These are phyloP conservation scores for Ceriops decandra DNA, from an alignment of 345 rosid species.

Conservation along the genomic window DNA sequence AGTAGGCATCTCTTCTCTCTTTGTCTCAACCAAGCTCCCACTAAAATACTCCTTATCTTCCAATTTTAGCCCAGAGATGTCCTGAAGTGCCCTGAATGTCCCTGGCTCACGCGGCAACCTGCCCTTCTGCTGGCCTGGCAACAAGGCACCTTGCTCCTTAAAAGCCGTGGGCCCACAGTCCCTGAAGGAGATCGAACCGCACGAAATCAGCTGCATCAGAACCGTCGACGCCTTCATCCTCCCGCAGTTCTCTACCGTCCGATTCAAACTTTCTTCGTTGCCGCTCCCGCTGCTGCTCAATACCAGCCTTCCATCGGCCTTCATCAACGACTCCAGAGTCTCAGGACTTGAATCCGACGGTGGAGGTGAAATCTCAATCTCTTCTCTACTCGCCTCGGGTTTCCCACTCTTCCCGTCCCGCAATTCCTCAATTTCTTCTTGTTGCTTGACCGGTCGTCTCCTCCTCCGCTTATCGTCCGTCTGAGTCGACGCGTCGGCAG, in stretches of 20 bases:
- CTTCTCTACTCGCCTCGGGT: slow-evolving; percentile 57
- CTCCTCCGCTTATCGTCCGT: slow-evolving; percentile 67
- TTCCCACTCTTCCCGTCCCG: slow-evolving; percentile 16
- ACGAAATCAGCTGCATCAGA: slow-evolving; percentile 88
- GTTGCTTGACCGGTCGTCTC: slow-evolving; percentile 34
- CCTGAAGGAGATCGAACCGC: slow-evolving; percentile 79
- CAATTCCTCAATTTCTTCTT: slow-evolving; percentile 23
- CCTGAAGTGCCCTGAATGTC: slow-evolving; percentile 30
- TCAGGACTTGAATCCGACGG: slow-evolving; percentile 97
- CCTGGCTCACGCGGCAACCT: slow-evolving; percentile 41
- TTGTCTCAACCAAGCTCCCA: slow-evolving; percentile 86
- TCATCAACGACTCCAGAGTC: slow-evolving; percentile 76
- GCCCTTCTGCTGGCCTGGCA: slow-evolving; percentile 45
- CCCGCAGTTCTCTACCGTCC: slow-evolving; percentile 49
- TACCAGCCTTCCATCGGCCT: slow-evolving; percentile 65
- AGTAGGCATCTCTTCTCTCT: slow-evolving; percentile 46
- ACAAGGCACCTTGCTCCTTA: slow-evolving; percentile 60
- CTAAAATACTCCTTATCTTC: slow-evolving; percentile 91
- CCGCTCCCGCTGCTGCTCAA: slow-evolving; percentile 23
- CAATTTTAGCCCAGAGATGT: slow-evolving; percentile 50
- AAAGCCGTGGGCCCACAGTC: slow-evolving; percentile 61
- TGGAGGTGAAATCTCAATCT: slow-evolving; percentile 83
- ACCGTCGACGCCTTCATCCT: slow-evolving; percentile 71
- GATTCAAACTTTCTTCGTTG: slow-evolving; percentile 35
- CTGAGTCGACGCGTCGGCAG: slow-evolving; percentile 91